Percentiles rank a stretch among this genome's conserved stretches.
phyloP scores from a whole-genome alignment of 768 basidiomycete species.

The Nevesoporus exiguus region DNA sequence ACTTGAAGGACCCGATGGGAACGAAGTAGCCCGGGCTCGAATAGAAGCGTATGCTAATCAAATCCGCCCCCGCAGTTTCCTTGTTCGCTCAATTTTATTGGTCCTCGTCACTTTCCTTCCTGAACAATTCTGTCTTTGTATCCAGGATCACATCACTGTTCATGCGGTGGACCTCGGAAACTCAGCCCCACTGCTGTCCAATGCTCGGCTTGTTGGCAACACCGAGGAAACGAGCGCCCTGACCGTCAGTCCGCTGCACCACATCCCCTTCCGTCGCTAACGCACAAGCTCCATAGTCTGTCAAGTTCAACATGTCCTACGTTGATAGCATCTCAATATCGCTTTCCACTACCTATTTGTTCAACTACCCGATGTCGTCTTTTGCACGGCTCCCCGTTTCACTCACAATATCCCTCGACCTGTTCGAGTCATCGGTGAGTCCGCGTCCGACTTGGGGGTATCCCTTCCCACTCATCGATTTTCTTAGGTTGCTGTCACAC shows the following conservation, averaged over 20 bases:
- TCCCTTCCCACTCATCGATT: constrained; percentile 1
- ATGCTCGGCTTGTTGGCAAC: constrained; percentile 50
- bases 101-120: neutral
- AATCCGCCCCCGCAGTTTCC: constrained; percentile 63
- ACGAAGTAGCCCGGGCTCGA: constrained; percentile 75
- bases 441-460: neutral
- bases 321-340: constrained; percentile 81
- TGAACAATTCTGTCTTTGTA: constrained; percentile 4
- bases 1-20: constrained; percentile 66
- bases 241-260: constrained; percentile 28
- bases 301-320: constrained; percentile 82
- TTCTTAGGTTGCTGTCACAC: constrained; percentile 56
- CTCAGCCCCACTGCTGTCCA: constrained; percentile 73
- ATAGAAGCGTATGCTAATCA: constrained; percentile 82
- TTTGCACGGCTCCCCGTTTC: constrained; percentile 83
- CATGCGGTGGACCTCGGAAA: constrained; percentile 81
- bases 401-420: constrained; percentile 71
- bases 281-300: constrained; percentile 47
- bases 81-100: constrained; percentile 43
- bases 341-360: constrained; percentile 76
- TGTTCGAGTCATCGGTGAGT: constrained; percentile 67
- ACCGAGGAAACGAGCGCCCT: constrained; percentile 12
- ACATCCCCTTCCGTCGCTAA: constrained; percentile 10
- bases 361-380: constrained; percentile 79
- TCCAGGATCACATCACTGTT: constrained; percentile 80